Evolutionary conservation across 345 rosid species (phyloP).

Genomic region (Draba incana): DNA sequence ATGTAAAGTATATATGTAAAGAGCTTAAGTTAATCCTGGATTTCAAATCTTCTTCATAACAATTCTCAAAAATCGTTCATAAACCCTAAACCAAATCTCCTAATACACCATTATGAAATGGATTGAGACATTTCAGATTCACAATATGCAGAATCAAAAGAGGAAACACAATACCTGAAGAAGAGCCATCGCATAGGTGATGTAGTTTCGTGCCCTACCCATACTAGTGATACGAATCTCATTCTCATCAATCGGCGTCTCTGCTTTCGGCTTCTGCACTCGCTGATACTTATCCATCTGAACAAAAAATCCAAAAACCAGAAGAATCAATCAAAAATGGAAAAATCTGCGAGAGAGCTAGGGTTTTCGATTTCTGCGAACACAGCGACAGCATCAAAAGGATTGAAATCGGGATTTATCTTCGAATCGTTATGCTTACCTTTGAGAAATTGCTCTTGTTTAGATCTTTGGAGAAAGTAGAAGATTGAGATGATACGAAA

Average conservation of each 20-base stretch:
- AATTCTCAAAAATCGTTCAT: slow-evolving; percentile 4
- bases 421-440: slow-evolving; percentile 18
- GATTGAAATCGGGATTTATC: slow-evolving; percentile 16
- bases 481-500: slow-evolving; percentile 27
- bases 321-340: slow-evolving; percentile 3
- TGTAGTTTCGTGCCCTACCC: slow-evolving; percentile 48
- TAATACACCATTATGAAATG: not conserved
- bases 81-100: slow-evolving; percentile 32
- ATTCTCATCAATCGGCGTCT: slow-evolving; percentile 54
- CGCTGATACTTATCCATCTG: slow-evolving; percentile 81
- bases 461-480: slow-evolving; percentile 31
- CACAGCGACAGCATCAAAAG: not conserved
- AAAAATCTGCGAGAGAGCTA: slow-evolving; percentile 25
- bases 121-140: slow-evolving; percentile 27
- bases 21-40: not conserved
- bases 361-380: slow-evolving; percentile 21
- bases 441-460: slow-evolving; percentile 28
- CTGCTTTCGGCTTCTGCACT: slow-evolving; percentile 70
- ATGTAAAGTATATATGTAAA: not conserved
- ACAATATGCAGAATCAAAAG: not conserved
- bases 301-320: not conserved
- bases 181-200: slow-evolving; percentile 80
- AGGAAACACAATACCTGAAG: slow-evolving; percentile 50
- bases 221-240: slow-evolving; percentile 49
- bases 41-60: not conserved